Conservation (phyloP, 1,284 basidiomycete species). For the Ceratobasidium sp. region DNA sequence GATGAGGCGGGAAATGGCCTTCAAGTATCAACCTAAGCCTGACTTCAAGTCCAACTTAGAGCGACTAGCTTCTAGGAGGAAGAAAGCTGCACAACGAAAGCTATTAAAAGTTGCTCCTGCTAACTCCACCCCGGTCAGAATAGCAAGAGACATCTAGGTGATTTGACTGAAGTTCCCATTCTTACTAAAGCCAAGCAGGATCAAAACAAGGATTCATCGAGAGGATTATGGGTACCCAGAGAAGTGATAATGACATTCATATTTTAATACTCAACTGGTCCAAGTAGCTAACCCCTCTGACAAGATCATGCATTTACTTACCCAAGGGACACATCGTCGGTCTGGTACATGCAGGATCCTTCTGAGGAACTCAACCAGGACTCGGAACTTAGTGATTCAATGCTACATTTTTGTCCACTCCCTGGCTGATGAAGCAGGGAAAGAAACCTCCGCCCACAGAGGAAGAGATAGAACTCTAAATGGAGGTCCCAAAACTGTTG, state of each 20-base stretch:
- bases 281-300: constrained; percentile 48
- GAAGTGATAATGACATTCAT: constrained; percentile 44
- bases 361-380: background rate
- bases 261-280: constrained; percentile 40
- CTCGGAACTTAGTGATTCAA: background rate
- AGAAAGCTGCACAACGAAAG: background rate
- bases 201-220: constrained; percentile 42
- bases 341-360: constrained; percentile 13
- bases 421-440: background rate
- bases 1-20: constrained; percentile 34
- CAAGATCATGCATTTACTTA: constrained; percentile 43
- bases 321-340: constrained; percentile 46
- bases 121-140: constrained; percentile 1
- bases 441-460: background rate
- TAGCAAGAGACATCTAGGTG: background rate
- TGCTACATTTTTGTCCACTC: background rate
- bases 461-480: constrained; percentile 3
- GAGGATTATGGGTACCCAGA: background rate
- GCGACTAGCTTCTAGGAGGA: constrained; percentile 5
- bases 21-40: background rate
- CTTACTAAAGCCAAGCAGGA: background rate
- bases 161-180: background rate
- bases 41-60: constrained; percentile 12
- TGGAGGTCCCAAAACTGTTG: constrained; percentile 48
- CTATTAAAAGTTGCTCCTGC: constrained; percentile 17